Base-by-base conservation (phyloP, 225 moss, liverwort and hornwort species). In the Polytrichum commune region DNA sequence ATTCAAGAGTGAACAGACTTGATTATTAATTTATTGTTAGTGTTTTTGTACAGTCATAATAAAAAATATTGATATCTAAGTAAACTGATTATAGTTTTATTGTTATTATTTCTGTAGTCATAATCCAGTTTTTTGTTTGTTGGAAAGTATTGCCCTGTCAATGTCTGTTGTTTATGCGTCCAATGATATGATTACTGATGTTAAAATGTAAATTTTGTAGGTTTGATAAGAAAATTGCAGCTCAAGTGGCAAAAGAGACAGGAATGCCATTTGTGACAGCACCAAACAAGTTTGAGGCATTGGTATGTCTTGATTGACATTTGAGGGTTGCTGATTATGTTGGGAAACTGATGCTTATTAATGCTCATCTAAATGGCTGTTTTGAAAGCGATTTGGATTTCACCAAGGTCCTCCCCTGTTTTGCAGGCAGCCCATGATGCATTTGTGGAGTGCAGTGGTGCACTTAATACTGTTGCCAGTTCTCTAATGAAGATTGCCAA, bases 401-500 rank as follows among this genome's bases (percentile, higher is more conserved):
- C 18, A 16, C 57, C 29, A 54, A 55, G 55, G 32, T 67, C 4
- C 24, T 70, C 46, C 13, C 19, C 27, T 8, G 63, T 58, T 64
- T 69, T 55, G 62, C 79, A 93, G 89, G 94, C 97, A 70, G 94
- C 97, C 61, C 94, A 97, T 78, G 97, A 97, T 69, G 94, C 94
- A 53, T 86, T 88, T 78, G 97, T 92, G 28, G 94, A 91, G 82
- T 80, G 84, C 64, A 97, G 97, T 84, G 97, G 94, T 69, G 92
- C 92, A 69, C 83, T 94, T 18, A 94, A 94, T 73, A 87, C 94
- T 68, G 73, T 92, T 63, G 86, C 94, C 65, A 78, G 79, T 62
- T 97, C 97, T 68, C 81, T 94, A 61, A 75, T 94, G 79, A 97
- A 97, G 77, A 79, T 97, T 86, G 97, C 97, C 28, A 97, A 97